Conservation (phyloP, 2,329 filamentous ascomycete genomes). For the Epichloe sibirici region DNA sequence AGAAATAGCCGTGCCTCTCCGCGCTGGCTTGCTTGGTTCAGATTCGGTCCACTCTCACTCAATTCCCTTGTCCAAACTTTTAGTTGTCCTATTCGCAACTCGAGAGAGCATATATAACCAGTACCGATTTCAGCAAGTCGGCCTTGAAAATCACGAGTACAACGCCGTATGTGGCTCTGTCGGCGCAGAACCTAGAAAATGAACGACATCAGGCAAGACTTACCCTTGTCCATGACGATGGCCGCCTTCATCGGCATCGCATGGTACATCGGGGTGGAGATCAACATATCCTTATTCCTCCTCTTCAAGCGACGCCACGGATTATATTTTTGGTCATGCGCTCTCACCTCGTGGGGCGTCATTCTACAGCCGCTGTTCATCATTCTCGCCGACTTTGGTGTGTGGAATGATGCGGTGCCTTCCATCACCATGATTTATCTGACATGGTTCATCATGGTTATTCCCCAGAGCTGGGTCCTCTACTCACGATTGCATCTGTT, state of each 20-base stretch:
- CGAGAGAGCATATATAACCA: no score
- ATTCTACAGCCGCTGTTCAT: constrained; percentile 28
- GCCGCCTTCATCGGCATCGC: constrained; percentile 24
- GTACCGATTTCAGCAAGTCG: no score
- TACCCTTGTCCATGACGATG: constrained; percentile 21
- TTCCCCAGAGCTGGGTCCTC: constrained; percentile 45
- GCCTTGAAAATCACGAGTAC: no score
- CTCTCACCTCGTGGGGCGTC: constrained; percentile 18
- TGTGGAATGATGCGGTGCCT: constrained; percentile 7
- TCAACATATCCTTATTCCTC: constrained; percentile 16
- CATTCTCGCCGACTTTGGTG: constrained; percentile 24
- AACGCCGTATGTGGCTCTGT: not conserved
- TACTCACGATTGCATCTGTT: constrained; percentile 50
- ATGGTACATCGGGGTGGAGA: constrained; percentile 19
- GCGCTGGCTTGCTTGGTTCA: not conserved
- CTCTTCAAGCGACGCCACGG: constrained; percentile 18
- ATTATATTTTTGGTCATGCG: constrained; percentile 23
- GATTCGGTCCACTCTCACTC: not conserved
- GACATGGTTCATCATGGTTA: constrained; percentile 34
- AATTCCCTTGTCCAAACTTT: no score
- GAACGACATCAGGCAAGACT: constrained; percentile 10
- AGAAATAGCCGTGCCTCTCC: not conserved
- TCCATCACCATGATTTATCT: constrained; percentile 11
- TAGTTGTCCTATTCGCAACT: no score
- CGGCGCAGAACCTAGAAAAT: not conserved